Conservation (phyloP, 352 stramenopile genomes). For the Thalassiosira livingstoniorum region DNA sequence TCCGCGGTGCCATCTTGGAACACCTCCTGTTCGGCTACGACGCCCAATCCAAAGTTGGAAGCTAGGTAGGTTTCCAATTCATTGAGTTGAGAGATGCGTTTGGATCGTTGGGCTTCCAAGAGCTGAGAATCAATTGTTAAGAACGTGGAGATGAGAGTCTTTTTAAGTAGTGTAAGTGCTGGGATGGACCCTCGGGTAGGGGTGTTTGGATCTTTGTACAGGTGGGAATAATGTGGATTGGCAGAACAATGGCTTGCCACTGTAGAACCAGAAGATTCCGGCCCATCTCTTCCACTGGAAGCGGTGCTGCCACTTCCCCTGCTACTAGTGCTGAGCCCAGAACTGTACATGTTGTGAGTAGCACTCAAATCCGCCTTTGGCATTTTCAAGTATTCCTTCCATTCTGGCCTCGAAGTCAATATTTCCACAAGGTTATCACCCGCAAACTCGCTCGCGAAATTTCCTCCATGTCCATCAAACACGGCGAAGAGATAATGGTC, state of each 20-base stretch:
- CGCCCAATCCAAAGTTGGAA: conserved; percentile 8
- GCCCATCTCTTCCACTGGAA: too few species aligned
- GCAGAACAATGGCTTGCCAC: not conserved
- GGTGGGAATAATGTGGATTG: not conserved
- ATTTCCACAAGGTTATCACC: conserved; percentile 69
- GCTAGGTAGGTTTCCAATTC: conserved; percentile 35
- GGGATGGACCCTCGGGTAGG: conserved; percentile 53
- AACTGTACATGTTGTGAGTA: not conserved
- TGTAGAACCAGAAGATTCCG: too few species aligned
- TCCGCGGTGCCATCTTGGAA: conserved; percentile 44
- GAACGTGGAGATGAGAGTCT: conserved; percentile 66
- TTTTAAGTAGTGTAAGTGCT: conserved; percentile 62
- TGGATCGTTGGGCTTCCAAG: conserved; percentile 15
- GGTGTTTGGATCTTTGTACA: too few species aligned
- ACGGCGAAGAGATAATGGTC: conserved; percentile 86
- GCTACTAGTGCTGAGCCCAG: not conserved
- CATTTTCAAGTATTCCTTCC: conserved; percentile 67
- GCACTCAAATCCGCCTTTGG: conserved; percentile 1
- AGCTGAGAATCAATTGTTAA: conserved; percentile 67
- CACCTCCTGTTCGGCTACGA: conserved; percentile 15
- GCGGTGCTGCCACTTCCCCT: not conserved
- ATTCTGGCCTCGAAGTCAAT: conserved; percentile 61
- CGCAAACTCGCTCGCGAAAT: conserved; percentile 75
- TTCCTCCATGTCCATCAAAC: conserved; percentile 88
- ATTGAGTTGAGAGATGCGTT: conserved; percentile 37